These are phyloP conservation scores for Quercus variabilis DNA, from an alignment of 306 rosid genomes.

Conservation along the genomic window DNA sequence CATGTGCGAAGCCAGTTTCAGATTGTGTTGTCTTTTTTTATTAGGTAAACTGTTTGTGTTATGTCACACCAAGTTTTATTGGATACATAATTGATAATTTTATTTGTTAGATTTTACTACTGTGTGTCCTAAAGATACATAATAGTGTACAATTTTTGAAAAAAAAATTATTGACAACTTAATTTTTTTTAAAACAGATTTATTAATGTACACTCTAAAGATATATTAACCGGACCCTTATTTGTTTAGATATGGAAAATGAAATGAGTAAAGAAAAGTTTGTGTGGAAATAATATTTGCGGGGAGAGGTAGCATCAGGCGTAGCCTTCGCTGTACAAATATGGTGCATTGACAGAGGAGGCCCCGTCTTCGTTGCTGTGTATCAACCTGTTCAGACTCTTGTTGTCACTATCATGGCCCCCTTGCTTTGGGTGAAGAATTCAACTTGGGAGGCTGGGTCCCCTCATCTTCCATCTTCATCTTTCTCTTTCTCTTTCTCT, in stretches of 20 bases:
- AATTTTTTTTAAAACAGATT: no score
- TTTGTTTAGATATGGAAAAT: not conserved
- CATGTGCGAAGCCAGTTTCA: not conserved
- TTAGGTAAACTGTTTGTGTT: not conserved
- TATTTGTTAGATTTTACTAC: not conserved
- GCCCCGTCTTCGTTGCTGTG: constrained; percentile 96
- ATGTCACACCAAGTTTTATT: not conserved
- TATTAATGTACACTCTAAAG: no score
- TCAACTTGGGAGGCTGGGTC: constrained; percentile 86
- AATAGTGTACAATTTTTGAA: no score
- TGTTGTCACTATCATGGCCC: constrained; percentile 94
- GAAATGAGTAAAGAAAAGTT: not conserved
- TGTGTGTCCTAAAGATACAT: accelerated
- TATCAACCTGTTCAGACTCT: constrained; percentile 99
- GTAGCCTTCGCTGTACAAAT: constrained; percentile 97
- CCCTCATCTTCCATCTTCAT: not conserved
- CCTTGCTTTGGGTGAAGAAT: constrained; percentile 87
- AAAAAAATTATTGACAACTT: no score
- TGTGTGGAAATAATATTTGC: constrained; percentile 15
- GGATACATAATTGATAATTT: not conserved
- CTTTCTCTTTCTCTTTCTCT: not conserved
- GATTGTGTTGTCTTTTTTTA: no score
- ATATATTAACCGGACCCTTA: not conserved
- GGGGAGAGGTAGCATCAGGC: constrained; percentile 99
- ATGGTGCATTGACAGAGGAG: constrained; percentile 99